These are phyloP conservation scores for Leccinum barrowsii DNA, from an alignment of 768 basidiomycete species.

Conservation along the genomic window DNA sequence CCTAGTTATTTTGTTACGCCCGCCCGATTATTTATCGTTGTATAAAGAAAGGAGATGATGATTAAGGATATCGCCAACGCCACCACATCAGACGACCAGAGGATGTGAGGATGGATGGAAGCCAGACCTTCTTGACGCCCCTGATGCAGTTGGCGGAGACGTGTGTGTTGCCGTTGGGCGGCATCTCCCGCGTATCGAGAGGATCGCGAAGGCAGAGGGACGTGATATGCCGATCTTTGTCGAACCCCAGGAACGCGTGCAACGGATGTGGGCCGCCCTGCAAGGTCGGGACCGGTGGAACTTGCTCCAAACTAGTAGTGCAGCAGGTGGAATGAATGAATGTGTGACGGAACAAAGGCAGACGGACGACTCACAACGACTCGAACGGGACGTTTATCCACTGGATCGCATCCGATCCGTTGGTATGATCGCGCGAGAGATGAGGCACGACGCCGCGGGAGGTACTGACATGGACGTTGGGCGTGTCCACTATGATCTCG, in stretches of 20 bases:
- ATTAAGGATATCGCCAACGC: not conserved
- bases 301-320: constrained; percentile 53
- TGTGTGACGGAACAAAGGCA: not conserved
- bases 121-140: constrained; percentile 66
- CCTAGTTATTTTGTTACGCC: constrained; percentile 32
- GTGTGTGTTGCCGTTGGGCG: constrained; percentile 61
- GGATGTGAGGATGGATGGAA: not conserved
- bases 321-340: not conserved
- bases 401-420: constrained; percentile 43
- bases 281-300: constrained; percentile 63
- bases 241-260: constrained; percentile 65
- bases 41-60: not conserved
- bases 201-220: constrained; percentile 67
- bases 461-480: constrained; percentile 57
- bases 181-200: constrained; percentile 60
- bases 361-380: constrained; percentile 60
- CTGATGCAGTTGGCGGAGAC: constrained; percentile 58
- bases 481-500: constrained; percentile 50
- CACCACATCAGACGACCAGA: not conserved
- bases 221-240: constrained; percentile 44
- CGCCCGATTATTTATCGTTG: not conserved
- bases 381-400: constrained; percentile 78
- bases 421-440: constrained; percentile 60
- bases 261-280: constrained; percentile 50
- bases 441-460: constrained; percentile 76